Base-by-base conservation (phyloP, 148 eudicot genomes). In the Polygonum aviculare region DNA sequence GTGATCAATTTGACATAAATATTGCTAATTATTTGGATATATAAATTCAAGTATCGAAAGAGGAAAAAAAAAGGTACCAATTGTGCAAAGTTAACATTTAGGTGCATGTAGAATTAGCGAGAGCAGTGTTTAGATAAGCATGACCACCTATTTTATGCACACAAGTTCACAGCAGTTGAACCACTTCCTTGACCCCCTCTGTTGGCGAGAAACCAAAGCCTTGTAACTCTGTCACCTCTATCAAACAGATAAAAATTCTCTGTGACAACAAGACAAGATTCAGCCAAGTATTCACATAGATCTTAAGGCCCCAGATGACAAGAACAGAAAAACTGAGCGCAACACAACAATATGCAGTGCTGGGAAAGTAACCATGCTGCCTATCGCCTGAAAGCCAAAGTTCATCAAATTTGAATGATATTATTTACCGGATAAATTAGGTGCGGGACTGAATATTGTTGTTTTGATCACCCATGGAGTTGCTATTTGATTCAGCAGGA, bases 371-470 rank as follows among this genome's bases (percentile, higher is more conserved):
- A 51, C 55, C 55, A 51, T 51, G 19, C 18, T 9, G 6, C 7
- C n/a, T 4, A 4, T 50, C n/a, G 55, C 55, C 55, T 50, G 55
- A 15, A 50, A 50, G 16, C n/a, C n/a, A 15, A 16, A 15, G 57
- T 14, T 16, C 57, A 51, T 16, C 19, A 51, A 51, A 51, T 51
- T 51, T 51, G n/a, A 51, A 14, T n/a, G 57, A 22, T 57, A 7
- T 12, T 62, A 62, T 62, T 9, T 62, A 62, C 69, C 12, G 69
- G 38, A 26, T 51, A 51, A 12, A 50, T 16, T 51, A 51, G 19
- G 57, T n/a, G 57, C 16, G n/a, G 57, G 19, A n/a, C 57, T 51
- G 19, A 51, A 51, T 62, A 62, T 62, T 74, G 72, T 44, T 75
- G 45, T 36, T 31, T 18, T 74, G 41, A 54, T 57, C 77, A 26